These are phyloP conservation scores for Castanospermum australe DNA, from an alignment of 306 rosid species.

Conservation along the genomic window DNA sequence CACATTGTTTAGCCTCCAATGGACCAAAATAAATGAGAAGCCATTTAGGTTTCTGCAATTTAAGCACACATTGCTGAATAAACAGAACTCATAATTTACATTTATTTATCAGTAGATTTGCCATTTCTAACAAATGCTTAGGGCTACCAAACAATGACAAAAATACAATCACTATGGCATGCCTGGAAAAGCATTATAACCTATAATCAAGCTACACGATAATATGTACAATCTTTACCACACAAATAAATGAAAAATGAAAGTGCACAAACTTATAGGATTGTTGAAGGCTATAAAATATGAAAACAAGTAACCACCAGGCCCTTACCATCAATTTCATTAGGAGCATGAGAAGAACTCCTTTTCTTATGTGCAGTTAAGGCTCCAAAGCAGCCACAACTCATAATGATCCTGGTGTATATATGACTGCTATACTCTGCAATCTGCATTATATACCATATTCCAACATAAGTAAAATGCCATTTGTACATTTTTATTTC, in stretches of 20 bases:
- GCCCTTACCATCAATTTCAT: slow-evolving; percentile 63
- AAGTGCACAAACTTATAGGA: background rate
- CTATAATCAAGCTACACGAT: background rate
- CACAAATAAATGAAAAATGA: background rate
- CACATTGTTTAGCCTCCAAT: too few relatives aligned
- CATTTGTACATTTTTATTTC: slow-evolving; percentile 1
- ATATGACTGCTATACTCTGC: slow-evolving; percentile 18
- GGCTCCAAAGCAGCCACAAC: slow-evolving; percentile 86
- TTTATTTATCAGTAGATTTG: too few relatives aligned
- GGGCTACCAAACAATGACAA: too few relatives aligned
- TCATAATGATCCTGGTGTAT: slow-evolving; percentile 48
- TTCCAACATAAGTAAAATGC: slow-evolving; percentile 23
- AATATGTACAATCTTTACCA: background rate
- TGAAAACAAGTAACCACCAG: background rate
- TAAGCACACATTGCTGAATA: too few relatives aligned
- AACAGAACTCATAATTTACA: too few relatives aligned
- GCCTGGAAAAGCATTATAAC: background rate
- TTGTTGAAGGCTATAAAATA: slow-evolving; percentile 14
- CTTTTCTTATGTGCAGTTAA: slow-evolving; percentile 40
- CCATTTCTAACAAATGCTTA: too few relatives aligned
- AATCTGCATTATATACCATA: slow-evolving; percentile 31
- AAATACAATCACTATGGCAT: background rate
- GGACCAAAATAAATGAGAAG: too few relatives aligned
- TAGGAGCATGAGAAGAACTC: slow-evolving; percentile 36
- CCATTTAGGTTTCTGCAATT: too few relatives aligned